These are phyloP conservation scores for Scutellaria minor DNA, from an alignment of 257 asterid genomes.

Conservation along the genomic window DNA sequence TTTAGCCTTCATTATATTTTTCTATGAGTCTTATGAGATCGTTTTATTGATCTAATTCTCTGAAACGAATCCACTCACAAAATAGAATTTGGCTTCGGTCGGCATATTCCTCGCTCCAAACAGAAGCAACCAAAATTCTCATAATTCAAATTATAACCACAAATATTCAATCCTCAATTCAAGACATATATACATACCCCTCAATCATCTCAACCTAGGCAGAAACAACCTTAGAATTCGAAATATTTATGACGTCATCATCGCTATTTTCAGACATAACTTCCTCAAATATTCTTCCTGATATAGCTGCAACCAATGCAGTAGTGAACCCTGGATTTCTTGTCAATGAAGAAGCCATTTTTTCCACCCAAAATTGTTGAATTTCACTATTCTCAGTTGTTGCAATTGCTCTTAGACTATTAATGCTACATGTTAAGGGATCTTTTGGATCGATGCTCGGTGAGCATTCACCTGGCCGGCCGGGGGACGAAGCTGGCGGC, in stretches of 20 bases:
- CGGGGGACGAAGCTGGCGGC: slow-evolving; percentile 10
- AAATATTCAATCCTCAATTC: neutral
- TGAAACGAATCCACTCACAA: no score
- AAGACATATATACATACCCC: neutral
- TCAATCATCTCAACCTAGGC: neutral
- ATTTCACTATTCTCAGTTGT: slow-evolving; percentile 38
- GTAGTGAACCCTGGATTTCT: slow-evolving; percentile 61
- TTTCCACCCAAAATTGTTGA: slow-evolving; percentile 50
- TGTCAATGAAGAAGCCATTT: slow-evolving; percentile 66
- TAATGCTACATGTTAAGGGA: slow-evolving; percentile 13
- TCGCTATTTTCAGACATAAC: slow-evolving; percentile 19
- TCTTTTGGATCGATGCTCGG: slow-evolving; percentile 28
- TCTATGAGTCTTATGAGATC: no score
- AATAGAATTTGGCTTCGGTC: no score
- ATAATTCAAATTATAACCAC: neutral
- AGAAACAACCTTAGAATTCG: neutral
- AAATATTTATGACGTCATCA: neutral
- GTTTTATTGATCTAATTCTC: no score
- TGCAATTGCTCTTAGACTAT: slow-evolving; percentile 33
- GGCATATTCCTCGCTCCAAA: no score
- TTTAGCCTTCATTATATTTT: no score
- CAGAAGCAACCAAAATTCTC: neutral
- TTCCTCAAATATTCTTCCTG: slow-evolving; percentile 53
- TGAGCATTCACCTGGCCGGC: slow-evolving; percentile 22
- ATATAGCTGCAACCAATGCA: slow-evolving; percentile 71